Evolutionary conservation across 768 basidiomycete species (phyloP), one percentile per base, ranked within the genome.

Genomic region (Scleroderma bovista): DNA sequence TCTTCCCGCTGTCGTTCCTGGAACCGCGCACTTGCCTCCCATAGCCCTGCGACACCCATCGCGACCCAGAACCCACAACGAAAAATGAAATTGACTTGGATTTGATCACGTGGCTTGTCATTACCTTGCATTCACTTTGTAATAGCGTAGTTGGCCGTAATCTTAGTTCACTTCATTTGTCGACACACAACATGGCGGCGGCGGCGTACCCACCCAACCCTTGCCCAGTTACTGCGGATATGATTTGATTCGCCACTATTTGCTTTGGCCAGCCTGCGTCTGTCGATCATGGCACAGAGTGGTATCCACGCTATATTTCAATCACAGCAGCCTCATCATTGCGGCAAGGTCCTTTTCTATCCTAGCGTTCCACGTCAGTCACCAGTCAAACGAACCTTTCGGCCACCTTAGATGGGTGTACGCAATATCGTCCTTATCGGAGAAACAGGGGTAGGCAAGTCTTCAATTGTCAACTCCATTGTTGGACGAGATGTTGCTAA

Each of bases 11-110:
- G 22, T 7, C 16, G 29, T 3, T 16, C n/a, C 33, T 23, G 22
- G 13, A 16, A 22, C 47, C 19, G 5, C 20, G 32, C 1, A 26
- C 46, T 60, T 58, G 77, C 80, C 63, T 77, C 70, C 76, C 76
- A 78, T 49, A 78, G 62, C 39, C 75, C 75, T 52, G 76, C 62
- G 42, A 78, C 76, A 26, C 76, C 76, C 76, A 75, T 77, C 4
- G 36, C 32, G 11, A n/a, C 17, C 38, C n/a, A 29, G 13, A n/a
- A 23, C 15, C 38, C 9, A 9, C 26, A 29, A 29, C 9, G 26
- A 29, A 29, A 29, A 29, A 29, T 29, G 26, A 29, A 29, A n/a
- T 36, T 19, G 11, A 40, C 13, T 38, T 38, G 37, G 37, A 4
- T 17, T 33, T 13, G 34, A 36, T 17, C 34, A 36, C 17, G 17